phyloP scores from a whole-genome alignment of 768 basidiomycete species.

The Leucocoprinus sp. region DNA sequence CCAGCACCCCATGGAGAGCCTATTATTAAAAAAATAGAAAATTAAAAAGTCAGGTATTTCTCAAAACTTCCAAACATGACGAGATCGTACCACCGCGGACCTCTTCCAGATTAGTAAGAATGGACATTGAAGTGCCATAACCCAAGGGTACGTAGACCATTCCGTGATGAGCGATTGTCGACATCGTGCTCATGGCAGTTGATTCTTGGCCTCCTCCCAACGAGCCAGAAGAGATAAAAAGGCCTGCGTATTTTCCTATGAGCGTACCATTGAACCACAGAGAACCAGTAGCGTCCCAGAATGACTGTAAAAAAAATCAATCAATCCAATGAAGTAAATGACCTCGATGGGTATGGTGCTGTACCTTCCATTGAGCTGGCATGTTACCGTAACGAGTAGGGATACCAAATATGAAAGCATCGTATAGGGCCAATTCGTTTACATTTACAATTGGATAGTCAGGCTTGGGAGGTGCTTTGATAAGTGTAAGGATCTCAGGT shows the following conservation, averaged over 20 bases:
- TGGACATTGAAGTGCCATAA: slow-evolving; percentile 20
- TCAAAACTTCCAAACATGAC: neutral
- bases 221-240: slow-evolving; percentile 60
- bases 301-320: slow-evolving; percentile 31
- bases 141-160: slow-evolving; percentile 32
- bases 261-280: slow-evolving; percentile 52
- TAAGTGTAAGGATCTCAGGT: slow-evolving; percentile 51
- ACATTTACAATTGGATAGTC: slow-evolving; percentile 62
- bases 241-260: slow-evolving; percentile 58
- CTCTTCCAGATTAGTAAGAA: slow-evolving; percentile 36
- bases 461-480: slow-evolving; percentile 68
- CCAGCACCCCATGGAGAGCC: slow-evolving; percentile 77
- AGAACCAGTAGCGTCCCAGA: slow-evolving; percentile 72
- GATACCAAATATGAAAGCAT: slow-evolving; percentile 71
- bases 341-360: neutral
- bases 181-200: slow-evolving; percentile 38
- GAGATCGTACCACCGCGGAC: slow-evolving; percentile 49
- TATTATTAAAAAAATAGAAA: slow-evolving; percentile 14
- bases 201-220: slow-evolving; percentile 67
- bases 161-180: slow-evolving; percentile 59
- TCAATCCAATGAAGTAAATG: neutral
- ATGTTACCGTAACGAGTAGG: slow-evolving; percentile 78
- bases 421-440: slow-evolving; percentile 43
- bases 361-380: slow-evolving; percentile 72
- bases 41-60: neutral